These are phyloP conservation scores for Amanita molliuscula DNA, from an alignment of 768 basidiomycete species.

Conservation along the genomic window DNA sequence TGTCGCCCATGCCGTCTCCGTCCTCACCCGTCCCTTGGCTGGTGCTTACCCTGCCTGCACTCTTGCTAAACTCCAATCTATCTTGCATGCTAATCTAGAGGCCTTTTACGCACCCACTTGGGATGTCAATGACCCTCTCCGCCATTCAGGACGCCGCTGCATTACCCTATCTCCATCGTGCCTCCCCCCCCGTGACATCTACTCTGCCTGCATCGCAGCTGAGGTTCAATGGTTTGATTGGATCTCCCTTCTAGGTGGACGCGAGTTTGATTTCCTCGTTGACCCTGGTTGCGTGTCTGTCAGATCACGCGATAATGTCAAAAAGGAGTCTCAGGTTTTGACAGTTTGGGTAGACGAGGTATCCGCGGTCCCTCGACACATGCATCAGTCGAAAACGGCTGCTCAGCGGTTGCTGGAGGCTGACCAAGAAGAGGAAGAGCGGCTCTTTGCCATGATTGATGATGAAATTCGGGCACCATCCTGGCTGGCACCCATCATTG, in stretches of 20 bases:
- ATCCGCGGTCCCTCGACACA: slow-evolving; percentile 18
- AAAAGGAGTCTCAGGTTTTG: slow-evolving; percentile 29
- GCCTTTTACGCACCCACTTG: slow-evolving; percentile 61
- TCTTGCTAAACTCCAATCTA: slow-evolving; percentile 57
- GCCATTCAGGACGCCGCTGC: slow-evolving; percentile 64
- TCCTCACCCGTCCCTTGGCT: slow-evolving; percentile 59
- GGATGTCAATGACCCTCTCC: slow-evolving; percentile 51
- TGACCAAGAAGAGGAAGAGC: slow-evolving; percentile 64
- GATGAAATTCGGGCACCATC: slow-evolving; percentile 59
- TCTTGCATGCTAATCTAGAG: slow-evolving; percentile 66
- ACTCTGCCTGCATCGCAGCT: slow-evolving; percentile 58
- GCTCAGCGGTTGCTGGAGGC: slow-evolving; percentile 67
- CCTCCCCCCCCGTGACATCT: slow-evolving; percentile 61
- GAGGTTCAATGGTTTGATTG: slow-evolving; percentile 77
- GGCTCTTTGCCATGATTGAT: slow-evolving; percentile 66
- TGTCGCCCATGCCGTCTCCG: slow-evolving; percentile 65
- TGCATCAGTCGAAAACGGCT: slow-evolving; percentile 39
- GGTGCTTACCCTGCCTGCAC: slow-evolving; percentile 46
- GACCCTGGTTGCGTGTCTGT: slow-evolving; percentile 73
- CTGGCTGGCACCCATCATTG: slow-evolving; percentile 57
- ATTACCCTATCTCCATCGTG: slow-evolving; percentile 61
- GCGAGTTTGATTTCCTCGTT: slow-evolving; percentile 71
- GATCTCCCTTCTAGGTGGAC: slow-evolving; percentile 58
- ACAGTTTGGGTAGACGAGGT: slow-evolving; percentile 62
- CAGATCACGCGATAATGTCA: slow-evolving; percentile 36